These are phyloP conservation scores for Entomortierella parvispora DNA, from an alignment of 192 early-diverging fungal species.

Conservation along the genomic window DNA sequence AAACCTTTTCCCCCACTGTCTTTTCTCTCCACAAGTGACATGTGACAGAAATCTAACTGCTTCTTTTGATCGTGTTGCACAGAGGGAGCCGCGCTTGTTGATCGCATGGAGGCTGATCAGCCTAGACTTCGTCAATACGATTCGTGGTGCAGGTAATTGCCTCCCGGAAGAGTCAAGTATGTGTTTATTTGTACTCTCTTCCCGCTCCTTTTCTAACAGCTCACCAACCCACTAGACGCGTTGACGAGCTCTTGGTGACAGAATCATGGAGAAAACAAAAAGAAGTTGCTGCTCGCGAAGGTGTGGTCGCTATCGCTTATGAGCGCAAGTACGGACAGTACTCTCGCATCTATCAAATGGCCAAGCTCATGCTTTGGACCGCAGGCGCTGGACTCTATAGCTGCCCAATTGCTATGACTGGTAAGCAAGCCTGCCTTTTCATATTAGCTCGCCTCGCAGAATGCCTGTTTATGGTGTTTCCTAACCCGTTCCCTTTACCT, in stretches of 20 bases:
- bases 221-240: conserved; percentile 53
- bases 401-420: conserved; percentile 86
- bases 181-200: not conserved
- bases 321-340: conserved; percentile 62
- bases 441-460: not conserved
- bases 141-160: conserved; percentile 65
- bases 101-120: conserved; percentile 68
- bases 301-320: conserved; percentile 72
- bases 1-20: not conserved
- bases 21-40: not conserved
- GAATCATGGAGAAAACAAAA: conserved; percentile 73
- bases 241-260: conserved; percentile 68
- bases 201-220: too few species aligned
- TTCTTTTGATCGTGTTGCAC: not conserved
- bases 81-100: conserved; percentile 61
- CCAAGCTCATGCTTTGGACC: conserved; percentile 69
- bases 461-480: not conserved
- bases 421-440: conserved; percentile 13
- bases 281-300: conserved; percentile 69
- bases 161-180: not conserved
- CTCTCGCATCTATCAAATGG: conserved; percentile 70
- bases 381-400: conserved; percentile 63
- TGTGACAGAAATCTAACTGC: not conserved
- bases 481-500: not conserved
- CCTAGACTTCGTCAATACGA: conserved; percentile 77